Evolutionary conservation across 2,329 filamentous ascomycete genomes (phyloP), one percentile per base, ranked within the genome.

Genomic region (Botrytis elliptica): DNA sequence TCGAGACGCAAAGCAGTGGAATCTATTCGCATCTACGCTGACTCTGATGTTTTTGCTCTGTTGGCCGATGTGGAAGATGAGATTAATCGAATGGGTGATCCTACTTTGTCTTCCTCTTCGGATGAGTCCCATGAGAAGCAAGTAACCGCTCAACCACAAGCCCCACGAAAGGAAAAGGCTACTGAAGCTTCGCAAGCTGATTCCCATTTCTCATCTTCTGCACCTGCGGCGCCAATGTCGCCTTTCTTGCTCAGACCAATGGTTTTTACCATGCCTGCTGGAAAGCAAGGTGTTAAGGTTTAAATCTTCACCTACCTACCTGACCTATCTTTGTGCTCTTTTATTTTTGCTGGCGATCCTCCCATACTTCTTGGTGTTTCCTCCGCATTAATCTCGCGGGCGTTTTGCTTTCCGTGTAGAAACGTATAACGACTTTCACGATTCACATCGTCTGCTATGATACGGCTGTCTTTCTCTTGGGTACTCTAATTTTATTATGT

Each of bases 1-100:
- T 49, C n/a, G 6, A 20, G 64, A 20, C 67, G 86, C 62, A 79
- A 81, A 20, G 85, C 85, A 36, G 85, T 89, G 55, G 88, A 92
- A 80, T 92, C 89, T 79, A 92, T 92, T 74, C 88, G 88, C 36
- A 86, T 92, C 77, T 92, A 92, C 76, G 90, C 89, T 36, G 90
- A 90, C 74, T 88, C 88, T 74, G 90, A 91, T 65, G 87, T 93
- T 14, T 92, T 90, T 76, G 87, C 88, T 3, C 84, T 93, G 2
- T 84, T 93, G 59, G 89, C 88, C 1, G 90, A 92, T 76, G 90
- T 92, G 22, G 90, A 92, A 81, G 85, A 85, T 75, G 86, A 89
- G 78, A 88, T 90, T 79, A 86, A 81, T 46, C 78, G 78, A n/a
- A 83, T 84, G 80, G 79, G 79, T 3, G 77, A 79, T 38, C 52